phyloP scores from a whole-genome alignment of 2,329 filamentous ascomycete genomes.

The Neonectria punicea region DNA sequence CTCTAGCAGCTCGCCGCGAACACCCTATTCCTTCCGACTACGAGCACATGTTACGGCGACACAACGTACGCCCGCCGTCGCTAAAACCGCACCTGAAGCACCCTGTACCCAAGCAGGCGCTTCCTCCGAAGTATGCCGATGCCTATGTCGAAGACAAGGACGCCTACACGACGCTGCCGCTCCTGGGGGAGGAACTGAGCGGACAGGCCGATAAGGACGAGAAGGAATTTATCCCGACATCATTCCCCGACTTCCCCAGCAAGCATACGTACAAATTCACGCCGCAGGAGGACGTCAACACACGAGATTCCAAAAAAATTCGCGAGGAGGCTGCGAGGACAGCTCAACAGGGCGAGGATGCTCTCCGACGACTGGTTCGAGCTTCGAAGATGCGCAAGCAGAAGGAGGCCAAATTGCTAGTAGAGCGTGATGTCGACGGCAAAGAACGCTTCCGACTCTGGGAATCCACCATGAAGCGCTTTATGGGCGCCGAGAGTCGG shows the following conservation, averaged over 20 bases:
- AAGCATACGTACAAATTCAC: conserved; percentile 73
- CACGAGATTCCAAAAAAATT: conserved; percentile 65
- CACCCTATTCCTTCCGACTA: conserved; percentile 68
- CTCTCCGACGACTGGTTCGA: conserved; percentile 67
- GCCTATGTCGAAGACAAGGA: conserved; percentile 52
- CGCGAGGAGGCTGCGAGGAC: conserved; percentile 68
- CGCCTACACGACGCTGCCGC: conserved; percentile 55
- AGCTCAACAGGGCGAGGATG: conserved; percentile 71
- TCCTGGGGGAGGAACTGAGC: conserved; percentile 66
- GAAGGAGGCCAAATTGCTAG: conserved; percentile 69
- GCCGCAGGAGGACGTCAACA: conserved; percentile 58
- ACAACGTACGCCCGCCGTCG: conserved; percentile 62
- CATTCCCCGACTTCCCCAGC: conserved; percentile 71
- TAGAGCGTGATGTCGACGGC: conserved; percentile 62
- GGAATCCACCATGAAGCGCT: conserved; percentile 69
- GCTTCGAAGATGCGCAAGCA: conserved; percentile 73
- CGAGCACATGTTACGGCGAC: conserved; percentile 60
- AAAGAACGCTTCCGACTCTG: conserved; percentile 68
- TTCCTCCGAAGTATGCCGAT: conserved; percentile 52
- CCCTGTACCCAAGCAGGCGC: conserved; percentile 56
- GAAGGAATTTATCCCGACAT: conserved; percentile 66
- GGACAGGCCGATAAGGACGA: conserved; percentile 66
- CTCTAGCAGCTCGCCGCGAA: conserved; percentile 61
- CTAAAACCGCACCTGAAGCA: conserved; percentile 67
- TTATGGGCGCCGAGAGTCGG: conserved; percentile 53